Evolutionary conservation across 2,329 filamentous ascomycete genomes (phyloP).

Genomic region (Aspergillus pseudoviridinutans): DNA sequence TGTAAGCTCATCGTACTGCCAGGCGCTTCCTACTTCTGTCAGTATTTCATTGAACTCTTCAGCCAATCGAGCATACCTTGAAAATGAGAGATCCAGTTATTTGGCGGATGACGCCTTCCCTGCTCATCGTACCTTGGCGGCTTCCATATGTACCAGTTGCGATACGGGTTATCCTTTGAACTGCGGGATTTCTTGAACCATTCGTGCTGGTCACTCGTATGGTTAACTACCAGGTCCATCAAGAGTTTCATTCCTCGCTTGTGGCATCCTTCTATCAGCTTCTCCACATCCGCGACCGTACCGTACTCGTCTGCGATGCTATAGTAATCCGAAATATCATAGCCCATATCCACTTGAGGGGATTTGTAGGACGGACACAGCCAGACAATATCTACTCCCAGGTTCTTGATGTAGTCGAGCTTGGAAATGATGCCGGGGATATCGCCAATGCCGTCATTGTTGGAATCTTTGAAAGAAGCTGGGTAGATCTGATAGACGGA

Average conservation of each 20-base stretch:
- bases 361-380: constrained; percentile 49
- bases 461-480: constrained; percentile 52
- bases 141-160: constrained; percentile 64
- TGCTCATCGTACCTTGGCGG: constrained; percentile 49
- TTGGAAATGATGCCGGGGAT: constrained; percentile 62
- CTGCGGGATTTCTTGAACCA: constrained; percentile 68
- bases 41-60: not conserved
- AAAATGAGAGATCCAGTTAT: constrained; percentile 62
- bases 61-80: constrained; percentile 22
- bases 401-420: constrained; percentile 59
- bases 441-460: constrained; percentile 58
- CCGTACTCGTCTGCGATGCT: constrained; percentile 63
- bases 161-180: constrained; percentile 59
- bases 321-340: constrained; percentile 59
- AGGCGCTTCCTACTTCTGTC: constrained; percentile 32
- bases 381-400: constrained; percentile 63
- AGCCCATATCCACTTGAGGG: constrained; percentile 53
- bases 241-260: constrained; percentile 65
- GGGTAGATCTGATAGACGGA: constrained; percentile 60
- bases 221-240: constrained; percentile 73
- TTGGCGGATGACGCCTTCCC: constrained; percentile 65
- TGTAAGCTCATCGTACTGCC: constrained; percentile 65
- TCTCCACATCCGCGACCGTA: constrained; percentile 62
- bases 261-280: constrained; percentile 57
- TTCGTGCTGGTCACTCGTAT: constrained; percentile 66